Evolutionary conservation across 352 stramenopile genomes (phyloP).

Genomic region (Saprolegnia diclina): DNA sequence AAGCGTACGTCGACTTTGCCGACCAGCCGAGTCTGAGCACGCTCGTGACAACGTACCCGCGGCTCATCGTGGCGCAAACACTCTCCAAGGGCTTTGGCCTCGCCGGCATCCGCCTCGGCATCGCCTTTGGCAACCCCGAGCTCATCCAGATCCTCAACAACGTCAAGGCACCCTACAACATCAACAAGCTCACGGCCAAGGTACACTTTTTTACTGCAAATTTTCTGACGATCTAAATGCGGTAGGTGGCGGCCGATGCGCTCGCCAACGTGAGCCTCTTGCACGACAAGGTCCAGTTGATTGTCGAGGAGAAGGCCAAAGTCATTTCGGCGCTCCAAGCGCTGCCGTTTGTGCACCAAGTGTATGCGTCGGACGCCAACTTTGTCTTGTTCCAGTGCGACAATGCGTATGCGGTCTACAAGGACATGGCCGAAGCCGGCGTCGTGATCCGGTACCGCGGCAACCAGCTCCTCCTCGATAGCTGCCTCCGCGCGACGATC

Average conservation of each 20-base stretch:
- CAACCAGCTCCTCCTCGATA: conserved; percentile 92
- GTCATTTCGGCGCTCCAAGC: conserved; percentile 79
- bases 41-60: conserved; percentile 89
- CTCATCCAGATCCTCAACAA: conserved; percentile 98
- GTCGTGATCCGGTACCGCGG: conserved; percentile 96
- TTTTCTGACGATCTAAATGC: neutral
- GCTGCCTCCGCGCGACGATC: conserved; percentile 95
- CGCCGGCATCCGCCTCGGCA: conserved; percentile 91
- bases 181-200: conserved; percentile 94
- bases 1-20: conserved; percentile 98
- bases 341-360: conserved; percentile 89
- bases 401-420: conserved; percentile 91
- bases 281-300: conserved; percentile 34
- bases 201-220: conserved; percentile 36
- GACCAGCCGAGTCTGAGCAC: conserved; percentile 65
- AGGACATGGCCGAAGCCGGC: conserved; percentile 87
- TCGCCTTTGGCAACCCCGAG: conserved; percentile 86
- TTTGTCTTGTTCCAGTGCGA: conserved; percentile 91
- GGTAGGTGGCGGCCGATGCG: conserved; percentile 51
- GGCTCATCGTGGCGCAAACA: conserved; percentile 96
- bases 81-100: conserved; percentile 98
- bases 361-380: conserved; percentile 95
- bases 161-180: conserved; percentile 99
- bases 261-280: conserved; percentile 33
- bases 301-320: conserved; percentile 69